Evolutionary conservation across 768 basidiomycete genomes (phyloP), one percentile per base, ranked within the genome.

Genomic region (Trametes gibbosa): DNA sequence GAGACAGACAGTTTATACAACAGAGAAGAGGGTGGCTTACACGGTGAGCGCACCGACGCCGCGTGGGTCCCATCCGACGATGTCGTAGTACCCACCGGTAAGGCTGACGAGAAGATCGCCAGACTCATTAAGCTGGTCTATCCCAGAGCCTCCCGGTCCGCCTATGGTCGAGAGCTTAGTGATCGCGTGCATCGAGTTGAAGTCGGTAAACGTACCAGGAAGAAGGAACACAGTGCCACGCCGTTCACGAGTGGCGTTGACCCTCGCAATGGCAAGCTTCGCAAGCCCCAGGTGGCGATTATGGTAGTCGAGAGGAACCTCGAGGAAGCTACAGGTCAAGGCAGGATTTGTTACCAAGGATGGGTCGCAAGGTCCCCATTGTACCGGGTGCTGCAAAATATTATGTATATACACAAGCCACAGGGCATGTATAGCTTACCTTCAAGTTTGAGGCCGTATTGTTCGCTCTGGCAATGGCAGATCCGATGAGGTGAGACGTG

Each of bases 31-130:
- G 21, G 16, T 7, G 5, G 12, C 58, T 23, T 4, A 59, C 58
- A 53, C 27, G 5, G 61, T 57, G 29, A 51, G 43, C 13, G 46
- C 7, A 4, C 61, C 61, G 1, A 56, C 50, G 0, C 61, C 61
- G 19, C 61, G 55, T 23, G 61, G 48, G 25, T 62, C 61, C 55
- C 54, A 57, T 17, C 45, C 52, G 55, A 62, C 61, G 27, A 62
- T 49, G 25, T 62, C 61, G 46, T 62, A 62, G 10, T 21, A 16
- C 5, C 61, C 55, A 1, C 55, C 61, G 21, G 53, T 53, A 25
- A 57, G 34, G 17, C 2, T 12, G 17, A 21, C 25, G 3, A 48
- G 23, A 12, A 34, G 16, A 2, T 42, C 29, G 5, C 29, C 29
- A 10, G 2, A 41, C 32, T 34, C 35, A 27, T 29, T 21, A 23